A percentile compares a stretch with the other conserved stretches of the same genome.
Evolutionary conservation across 352 stramenopile genomes (phyloP).

Genomic region (Peronospora farinosa): DNA sequence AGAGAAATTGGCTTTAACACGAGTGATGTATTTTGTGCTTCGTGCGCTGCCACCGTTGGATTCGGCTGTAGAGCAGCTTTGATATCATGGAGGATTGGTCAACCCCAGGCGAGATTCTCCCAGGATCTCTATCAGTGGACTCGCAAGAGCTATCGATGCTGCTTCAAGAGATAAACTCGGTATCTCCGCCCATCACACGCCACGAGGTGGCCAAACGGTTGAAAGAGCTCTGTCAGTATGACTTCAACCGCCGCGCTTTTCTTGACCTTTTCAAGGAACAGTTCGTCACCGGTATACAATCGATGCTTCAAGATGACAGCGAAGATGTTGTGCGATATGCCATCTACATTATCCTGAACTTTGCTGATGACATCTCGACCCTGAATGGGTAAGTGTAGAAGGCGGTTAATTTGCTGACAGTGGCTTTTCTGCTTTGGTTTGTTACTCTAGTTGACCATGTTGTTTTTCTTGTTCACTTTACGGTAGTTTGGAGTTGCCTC

Average conservation of each 20-base stretch:
- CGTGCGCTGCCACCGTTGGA: slow-evolving; percentile 9
- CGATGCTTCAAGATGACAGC: slow-evolving; percentile 62
- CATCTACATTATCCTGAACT: slow-evolving; percentile 68
- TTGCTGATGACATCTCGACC: slow-evolving; percentile 43
- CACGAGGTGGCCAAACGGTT: slow-evolving; percentile 66
- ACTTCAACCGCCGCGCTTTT: slow-evolving; percentile 44
- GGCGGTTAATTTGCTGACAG: not conserved
- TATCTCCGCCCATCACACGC: slow-evolving; percentile 43
- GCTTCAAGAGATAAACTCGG: slow-evolving; percentile 51
- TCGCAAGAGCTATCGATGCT: slow-evolving; percentile 48
- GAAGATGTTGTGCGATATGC: slow-evolving; percentile 73
- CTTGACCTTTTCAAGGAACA: slow-evolving; percentile 37
- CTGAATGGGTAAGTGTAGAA: slow-evolving; percentile 37
- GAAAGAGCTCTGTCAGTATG: slow-evolving; percentile 66
- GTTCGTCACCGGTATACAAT: slow-evolving; percentile 45
- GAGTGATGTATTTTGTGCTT: slow-evolving; percentile 11
- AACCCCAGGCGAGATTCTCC: slow-evolving; percentile 40
- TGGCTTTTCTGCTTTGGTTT: slow-evolving; percentile 1
- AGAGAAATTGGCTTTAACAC: slow-evolving; percentile 18
- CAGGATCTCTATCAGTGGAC: slow-evolving; percentile 36
- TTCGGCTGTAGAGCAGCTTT: slow-evolving; percentile 36
- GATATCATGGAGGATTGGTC: slow-evolving; percentile 65
- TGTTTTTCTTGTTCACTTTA: slow-evolving; percentile 3
- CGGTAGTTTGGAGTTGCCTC: slow-evolving; percentile 45
- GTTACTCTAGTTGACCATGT: slow-evolving; percentile 2